These are phyloP conservation scores for Podospora pseudoanserina DNA, from an alignment of 495 filamentous ascomycete genomes.

Conservation along the genomic window DNA sequence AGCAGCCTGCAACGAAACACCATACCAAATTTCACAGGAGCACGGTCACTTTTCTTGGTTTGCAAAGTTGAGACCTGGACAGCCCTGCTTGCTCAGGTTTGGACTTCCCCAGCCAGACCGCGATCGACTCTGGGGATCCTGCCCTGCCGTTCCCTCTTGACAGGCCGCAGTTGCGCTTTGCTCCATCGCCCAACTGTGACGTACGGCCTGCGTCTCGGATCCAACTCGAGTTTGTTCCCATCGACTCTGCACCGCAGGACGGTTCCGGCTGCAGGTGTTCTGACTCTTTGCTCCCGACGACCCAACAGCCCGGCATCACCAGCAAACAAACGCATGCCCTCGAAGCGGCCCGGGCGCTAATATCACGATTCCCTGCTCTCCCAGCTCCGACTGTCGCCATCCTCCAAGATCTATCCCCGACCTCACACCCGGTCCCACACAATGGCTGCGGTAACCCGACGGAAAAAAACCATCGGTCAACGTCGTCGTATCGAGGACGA, in stretches of 20 bases:
- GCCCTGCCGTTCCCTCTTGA: constrained; percentile 2
- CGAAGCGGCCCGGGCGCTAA: constrained; percentile 18
- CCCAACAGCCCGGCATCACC: constrained; percentile 13
- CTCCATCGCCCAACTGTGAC: background rate
- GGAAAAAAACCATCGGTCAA: constrained; percentile 70
- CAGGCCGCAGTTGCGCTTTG: constrained; percentile 12
- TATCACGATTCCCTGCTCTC: constrained; percentile 28
- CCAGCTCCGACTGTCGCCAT: constrained; percentile 16
- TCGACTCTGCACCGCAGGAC: constrained; percentile 32
- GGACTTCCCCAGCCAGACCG: background rate
- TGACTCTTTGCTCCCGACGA: constrained; percentile 10
- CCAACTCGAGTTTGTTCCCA: background rate
- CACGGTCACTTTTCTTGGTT: constrained; percentile 10
- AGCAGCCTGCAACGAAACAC: constrained; percentile 6
- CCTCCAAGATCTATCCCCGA: constrained; percentile 11
- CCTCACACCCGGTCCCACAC: constrained; percentile 18
- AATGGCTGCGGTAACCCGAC: constrained; percentile 45
- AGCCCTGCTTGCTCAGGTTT: constrained; percentile 18
- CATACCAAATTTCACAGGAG: constrained; percentile 1
- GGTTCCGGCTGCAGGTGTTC: constrained; percentile 20
- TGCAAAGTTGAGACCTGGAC: constrained; percentile 7
- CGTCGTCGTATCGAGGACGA: constrained; percentile 78
- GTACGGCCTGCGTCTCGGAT: constrained; percentile 2
- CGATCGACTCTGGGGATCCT: background rate
- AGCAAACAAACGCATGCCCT: constrained; percentile 27